phyloP scores from a whole-genome alignment of 805 yeast genomes.

The Yamadazyma takamatsuzukensis region DNA sequence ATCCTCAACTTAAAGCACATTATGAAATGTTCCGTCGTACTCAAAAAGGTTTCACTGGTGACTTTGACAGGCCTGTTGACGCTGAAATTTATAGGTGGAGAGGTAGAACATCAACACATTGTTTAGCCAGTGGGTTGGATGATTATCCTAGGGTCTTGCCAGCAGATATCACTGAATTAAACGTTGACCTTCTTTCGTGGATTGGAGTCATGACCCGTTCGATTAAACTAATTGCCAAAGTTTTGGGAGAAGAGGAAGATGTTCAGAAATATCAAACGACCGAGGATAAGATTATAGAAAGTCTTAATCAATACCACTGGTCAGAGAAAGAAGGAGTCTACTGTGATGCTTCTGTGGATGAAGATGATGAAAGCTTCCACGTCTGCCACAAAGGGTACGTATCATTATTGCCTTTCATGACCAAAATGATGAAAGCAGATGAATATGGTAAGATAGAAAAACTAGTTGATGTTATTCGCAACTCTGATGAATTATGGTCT shows the following conservation, averaged over 20 bases:
- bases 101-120: constrained; percentile 81
- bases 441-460: constrained; percentile 44
- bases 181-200: constrained; percentile 90
- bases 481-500: constrained; percentile 75
- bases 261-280: constrained; percentile 48
- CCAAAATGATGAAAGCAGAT: constrained; percentile 53
- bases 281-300: constrained; percentile 54
- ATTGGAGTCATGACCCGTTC: constrained; percentile 88
- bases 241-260: constrained; percentile 60
- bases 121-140: constrained; percentile 90
- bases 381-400: constrained; percentile 92
- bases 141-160: constrained; percentile 86
- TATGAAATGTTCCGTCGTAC: constrained; percentile 82
- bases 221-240: constrained; percentile 66
- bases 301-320: constrained; percentile 82
- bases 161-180: constrained; percentile 84
- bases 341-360: constrained; percentile 82
- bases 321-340: constrained; percentile 58
- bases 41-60: constrained; percentile 71
- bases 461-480: constrained; percentile 55
- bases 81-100: constrained; percentile 86
- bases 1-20: constrained; percentile 73
- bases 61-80: constrained; percentile 54
- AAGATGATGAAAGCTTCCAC: constrained; percentile 57
- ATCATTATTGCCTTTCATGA: constrained; percentile 77